Evolutionary conservation across 2,329 filamentous ascomycete species (phyloP), one percentile per base, ranked within the genome.

Genomic region (Didymella keratinophila): DNA sequence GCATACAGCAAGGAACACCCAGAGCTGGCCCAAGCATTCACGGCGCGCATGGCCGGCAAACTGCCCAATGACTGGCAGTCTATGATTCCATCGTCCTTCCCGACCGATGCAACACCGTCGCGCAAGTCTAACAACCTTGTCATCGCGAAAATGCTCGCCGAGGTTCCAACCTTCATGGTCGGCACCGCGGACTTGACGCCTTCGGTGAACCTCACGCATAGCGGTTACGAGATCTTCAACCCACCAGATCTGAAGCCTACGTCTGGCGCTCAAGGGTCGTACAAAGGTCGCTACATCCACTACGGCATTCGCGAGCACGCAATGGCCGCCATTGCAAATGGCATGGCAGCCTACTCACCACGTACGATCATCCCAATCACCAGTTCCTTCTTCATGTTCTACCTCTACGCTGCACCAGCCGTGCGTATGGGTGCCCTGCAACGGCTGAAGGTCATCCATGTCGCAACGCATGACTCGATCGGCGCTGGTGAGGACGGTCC

Each of bases 81-180:
- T 44, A 74, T 81, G 49, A 81, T 86, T 39, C 85, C 83, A 2
- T 78, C 78, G 42, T 76, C 76, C 36, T 80, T 85, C 56, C 80
- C 83, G 0, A 78, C 74, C 2, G 71, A 76, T 3, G 77, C 79
- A 0, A 86, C 83, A 1, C 73, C 84, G 0, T 80, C 82, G 0
- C 76, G 84, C 46, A 84, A 84, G 63, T 83, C 82, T 0, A 78
- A 80, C 9, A 82, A 82, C 0, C 66, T 83, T 2, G 78, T 81
- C 1, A 79, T 79, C 57, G 84, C 84, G 58, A 81, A 82, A 0
- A 68, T 86, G 1, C 81, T 84, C 62, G 90, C 97, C 73, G 92
- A 97, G 79, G 80, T 97, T 71, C 97, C 97, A 86, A 83, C 83
- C 71, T 98, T 98, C 89, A 89, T 95, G 80, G 92, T 96, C 85